Percentiles rank a stretch among this genome's conserved stretches.
Evolutionary conservation across 108 stramenopile genomes (phyloP).

Genomic region (Asterionellopsis glacialis): DNA sequence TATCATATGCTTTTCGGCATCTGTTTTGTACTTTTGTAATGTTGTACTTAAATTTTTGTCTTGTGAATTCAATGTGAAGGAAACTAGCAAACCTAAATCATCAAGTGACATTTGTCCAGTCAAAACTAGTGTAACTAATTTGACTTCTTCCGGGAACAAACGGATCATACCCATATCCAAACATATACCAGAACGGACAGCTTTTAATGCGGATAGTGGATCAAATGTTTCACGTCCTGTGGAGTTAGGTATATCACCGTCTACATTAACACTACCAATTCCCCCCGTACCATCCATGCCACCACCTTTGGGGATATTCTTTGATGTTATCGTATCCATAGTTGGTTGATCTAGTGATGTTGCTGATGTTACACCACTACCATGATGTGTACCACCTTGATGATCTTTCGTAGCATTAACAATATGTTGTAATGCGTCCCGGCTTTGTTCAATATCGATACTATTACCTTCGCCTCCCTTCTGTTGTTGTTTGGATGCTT

Average conservation of each 20-base stretch:
- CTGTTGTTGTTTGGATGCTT: slow-evolving; percentile 4
- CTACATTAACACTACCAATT: background rate
- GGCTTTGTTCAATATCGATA: too few relatives aligned
- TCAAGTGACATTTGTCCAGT: slow-evolving; percentile 58
- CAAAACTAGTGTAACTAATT: slow-evolving; percentile 62
- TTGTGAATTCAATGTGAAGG: slow-evolving; percentile 46
- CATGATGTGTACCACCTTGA: slow-evolving; percentile 11
- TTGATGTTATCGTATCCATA: slow-evolving; percentile 26
- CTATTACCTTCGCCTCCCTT: slow-evolving; percentile 15
- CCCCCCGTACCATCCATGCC: background rate
- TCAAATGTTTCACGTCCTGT: slow-evolving; percentile 49
- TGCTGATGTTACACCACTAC: background rate
- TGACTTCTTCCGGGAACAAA: slow-evolving; percentile 47
- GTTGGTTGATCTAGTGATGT: slow-evolving; percentile 32
- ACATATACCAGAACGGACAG: slow-evolving; percentile 48
- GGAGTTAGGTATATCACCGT: slow-evolving; percentile 12
- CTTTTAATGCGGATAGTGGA: slow-evolving; percentile 59
- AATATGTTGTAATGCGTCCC: slow-evolving; percentile 16
- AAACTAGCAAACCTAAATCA: slow-evolving; percentile 51
- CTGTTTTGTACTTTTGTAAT: background rate
- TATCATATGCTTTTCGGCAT: too few relatives aligned
- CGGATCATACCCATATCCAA: slow-evolving; percentile 69
- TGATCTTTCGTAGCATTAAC: slow-evolving; percentile 27
- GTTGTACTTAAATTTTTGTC: slow-evolving; percentile 12
- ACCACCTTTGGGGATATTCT: background rate